These are phyloP conservation scores for Ophiostoma sp. DNA, from an alignment of 2,329 filamentous ascomycete species.

Conservation along the genomic window DNA sequence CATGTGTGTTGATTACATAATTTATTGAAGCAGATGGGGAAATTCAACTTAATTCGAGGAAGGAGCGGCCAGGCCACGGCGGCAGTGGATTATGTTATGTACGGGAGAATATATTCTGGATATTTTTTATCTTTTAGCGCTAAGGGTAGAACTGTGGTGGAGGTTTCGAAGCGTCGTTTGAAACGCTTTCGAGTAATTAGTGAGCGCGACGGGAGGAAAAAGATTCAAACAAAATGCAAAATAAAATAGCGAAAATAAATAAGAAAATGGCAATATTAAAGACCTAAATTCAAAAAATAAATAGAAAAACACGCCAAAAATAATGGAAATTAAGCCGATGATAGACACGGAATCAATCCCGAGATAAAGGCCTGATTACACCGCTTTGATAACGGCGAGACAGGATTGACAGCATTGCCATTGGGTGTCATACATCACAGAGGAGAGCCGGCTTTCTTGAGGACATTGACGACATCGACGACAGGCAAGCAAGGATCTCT, in stretches of 20 bases:
- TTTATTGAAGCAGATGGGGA: neutral
- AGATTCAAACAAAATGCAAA: neutral
- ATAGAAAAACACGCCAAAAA: slow-evolving; percentile 4
- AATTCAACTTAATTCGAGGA: neutral
- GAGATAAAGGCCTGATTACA: slow-evolving; percentile 9
- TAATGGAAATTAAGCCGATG: neutral
- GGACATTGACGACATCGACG: neutral
- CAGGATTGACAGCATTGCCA: neutral
- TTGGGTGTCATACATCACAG: neutral
- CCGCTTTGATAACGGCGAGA: neutral
- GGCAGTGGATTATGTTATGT: neutral
- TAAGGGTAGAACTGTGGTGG: neutral
- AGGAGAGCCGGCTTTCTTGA: neutral
- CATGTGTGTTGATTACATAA: neutral
- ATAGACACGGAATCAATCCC: neutral
- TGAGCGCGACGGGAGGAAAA: neutral
- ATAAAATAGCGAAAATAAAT: neutral
- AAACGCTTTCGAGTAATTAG: neutral
- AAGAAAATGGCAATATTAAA: neutral
- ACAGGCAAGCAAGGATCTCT: neutral
- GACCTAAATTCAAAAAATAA: neutral
- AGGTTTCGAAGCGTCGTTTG: neutral
- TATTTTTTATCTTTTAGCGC: neutral
- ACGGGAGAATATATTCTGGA: neutral
- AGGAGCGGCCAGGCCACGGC: too few relatives aligned